Base-by-base conservation (phyloP, 306 rosid species). In the Vigna radiata region DNA sequence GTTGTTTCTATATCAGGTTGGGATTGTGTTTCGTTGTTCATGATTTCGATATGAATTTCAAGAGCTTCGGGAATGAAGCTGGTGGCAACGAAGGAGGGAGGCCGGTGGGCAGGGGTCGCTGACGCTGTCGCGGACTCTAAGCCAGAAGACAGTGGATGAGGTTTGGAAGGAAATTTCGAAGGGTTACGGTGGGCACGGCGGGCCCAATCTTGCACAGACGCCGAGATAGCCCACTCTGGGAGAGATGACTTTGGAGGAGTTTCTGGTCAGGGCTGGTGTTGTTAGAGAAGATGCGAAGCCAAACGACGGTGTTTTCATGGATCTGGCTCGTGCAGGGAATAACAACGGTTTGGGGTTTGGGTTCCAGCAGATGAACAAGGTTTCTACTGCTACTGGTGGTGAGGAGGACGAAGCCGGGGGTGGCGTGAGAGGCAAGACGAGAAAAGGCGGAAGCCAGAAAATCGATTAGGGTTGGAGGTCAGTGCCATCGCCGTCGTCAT, bases 201-300 rank as follows among this genome's bases (percentile, higher is more conserved):
- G 75, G 31, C 65, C 91, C 18, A 84, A 65, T 55, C 7, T 85
- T 69, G 91, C 88, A 3, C 96, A 82, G 82, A 85, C 91, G 19
- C 91, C 76, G 83, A 87, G 98, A 72, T 91, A 95, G 68, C 98
- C 86, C 29, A 96, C 98, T 67, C 70, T 96, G 70, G 89, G 97
- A 31, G 99, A 96, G 85, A 86, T 96, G 84, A 96, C 99, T 2
- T 79, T 96, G 85, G 99, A 96, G 78, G 99, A 92, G 84, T 96
- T 96, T 48, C 70, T 96, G 83, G 76, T 87, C 6, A 88, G 87
- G 86, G 99, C 98, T 31, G 99, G 99, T 36, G 98, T 92, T 72
- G 97, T 91, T 23, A 88, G 98, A 48, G 99, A 96, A 77, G 98
- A 92, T n/a, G 75, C 78, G n/a, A 87, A 86, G 75, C 86, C 83